Base-by-base conservation (phyloP, 441 rosid species). In the Brassica hybrid region DNA sequence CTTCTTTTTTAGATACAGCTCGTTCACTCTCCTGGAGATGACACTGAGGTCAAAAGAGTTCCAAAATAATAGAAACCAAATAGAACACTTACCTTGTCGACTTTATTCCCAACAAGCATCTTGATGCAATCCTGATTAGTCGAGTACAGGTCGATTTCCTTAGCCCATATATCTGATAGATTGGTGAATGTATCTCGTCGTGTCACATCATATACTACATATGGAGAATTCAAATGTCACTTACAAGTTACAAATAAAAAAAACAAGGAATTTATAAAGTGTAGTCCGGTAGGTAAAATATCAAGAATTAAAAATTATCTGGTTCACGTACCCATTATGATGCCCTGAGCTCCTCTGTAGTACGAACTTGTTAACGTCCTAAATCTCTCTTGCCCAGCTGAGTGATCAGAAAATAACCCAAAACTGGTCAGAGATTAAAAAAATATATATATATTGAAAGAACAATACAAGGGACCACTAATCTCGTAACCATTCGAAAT, bases 101-200 rank as follows among this genome's bases (percentile, higher is more conserved):
- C 90, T 86, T 90, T 90, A 72, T 90, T 90, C 54, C 93, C 95
- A 68, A 90, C 91, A 73, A 90, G 95, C 93, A 90, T 85, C 86
- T 89, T 90, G 82, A 87, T 81, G 83, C 91, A 90, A 65, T 88
- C 91, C 71, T 88, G 95, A 81, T 90, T 90, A 18, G 91, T 90
- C 7, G 91, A 87, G 85, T 88, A 89, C 61, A 87, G 80, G 48
- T 90, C 95, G 16, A 90, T 83, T 81, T 90, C 93, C 75, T 90
- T 90, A 36, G 93, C 91, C 95, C 95, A 90, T 69, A 90, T 81
- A 67, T 90, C 93, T 8, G 91, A 85, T 34, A 90, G 85, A 67
- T 90, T 84, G 17, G 95, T 86, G 84, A 90, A 90, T n/a, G 95
- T 89, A 16, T 89, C 95, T 69, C 96, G 84, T 50, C 90, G 72